These are phyloP conservation scores for Eutypa lata DNA, from an alignment of 2,329 filamentous ascomycete species.

Conservation along the genomic window DNA sequence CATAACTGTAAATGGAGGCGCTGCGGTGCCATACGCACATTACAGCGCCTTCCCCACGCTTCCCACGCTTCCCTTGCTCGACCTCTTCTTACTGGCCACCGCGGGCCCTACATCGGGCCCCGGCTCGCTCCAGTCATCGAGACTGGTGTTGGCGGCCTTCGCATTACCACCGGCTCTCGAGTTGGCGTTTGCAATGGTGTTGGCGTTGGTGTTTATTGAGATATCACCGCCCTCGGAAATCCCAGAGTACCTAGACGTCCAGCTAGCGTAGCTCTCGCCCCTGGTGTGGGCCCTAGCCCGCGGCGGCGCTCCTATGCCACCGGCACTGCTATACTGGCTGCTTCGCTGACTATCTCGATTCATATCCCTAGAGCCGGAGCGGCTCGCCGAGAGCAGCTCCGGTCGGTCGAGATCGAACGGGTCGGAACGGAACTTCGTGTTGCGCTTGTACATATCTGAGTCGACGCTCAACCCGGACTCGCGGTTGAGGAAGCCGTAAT, in stretches of 20 bases:
- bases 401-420: constrained; percentile 62
- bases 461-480: constrained; percentile 40
- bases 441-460: constrained; percentile 34
- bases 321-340: constrained; percentile 25
- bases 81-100: constrained; percentile 20
- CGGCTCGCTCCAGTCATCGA: constrained; percentile 50
- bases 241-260: constrained; percentile 46
- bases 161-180: too few species aligned
- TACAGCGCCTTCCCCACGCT: constrained; percentile 34
- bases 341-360: constrained; percentile 13
- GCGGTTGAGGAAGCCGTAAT: constrained; percentile 33
- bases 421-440: constrained; percentile 60
- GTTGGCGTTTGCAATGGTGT: too few species aligned
- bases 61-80: constrained; percentile 19
- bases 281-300: constrained; percentile 32
- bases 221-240: constrained; percentile 46
- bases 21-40: constrained; percentile 1
- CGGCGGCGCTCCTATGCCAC: constrained; percentile 16
- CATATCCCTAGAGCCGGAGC: constrained; percentile 18
- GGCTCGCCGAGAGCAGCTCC: constrained; percentile 34
- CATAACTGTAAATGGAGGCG: background rate
- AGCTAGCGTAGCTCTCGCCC: constrained; percentile 33
- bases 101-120: constrained; percentile 51
- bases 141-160: constrained; percentile 40
- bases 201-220: constrained; percentile 52